Conservation (phyloP, 176 grass and related monocot species). For the Aegilops sharonensis region DNA sequence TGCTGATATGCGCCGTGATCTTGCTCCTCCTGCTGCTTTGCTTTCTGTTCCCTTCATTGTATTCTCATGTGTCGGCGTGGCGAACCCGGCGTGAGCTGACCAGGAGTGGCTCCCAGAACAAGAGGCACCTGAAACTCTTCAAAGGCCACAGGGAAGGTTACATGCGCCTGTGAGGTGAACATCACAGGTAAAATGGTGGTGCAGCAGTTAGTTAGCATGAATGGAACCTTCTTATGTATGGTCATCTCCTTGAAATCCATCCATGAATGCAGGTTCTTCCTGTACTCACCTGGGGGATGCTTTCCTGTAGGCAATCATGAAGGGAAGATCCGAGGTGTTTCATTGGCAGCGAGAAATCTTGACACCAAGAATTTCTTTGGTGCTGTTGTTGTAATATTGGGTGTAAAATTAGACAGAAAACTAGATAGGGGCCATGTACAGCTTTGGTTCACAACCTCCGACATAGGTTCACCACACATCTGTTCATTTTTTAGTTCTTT, state of each 20-base stretch:
- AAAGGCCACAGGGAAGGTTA: constrained; percentile 65
- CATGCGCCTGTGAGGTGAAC: constrained; percentile 42
- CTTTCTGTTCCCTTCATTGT: constrained; percentile 83
- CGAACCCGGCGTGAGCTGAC: constrained; percentile 45
- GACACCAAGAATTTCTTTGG: neutral
- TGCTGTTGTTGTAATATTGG: constrained; percentile 20
- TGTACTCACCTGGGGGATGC: neutral
- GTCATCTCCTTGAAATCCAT: neutral
- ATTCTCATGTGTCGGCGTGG: constrained; percentile 58
- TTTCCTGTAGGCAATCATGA: neutral
- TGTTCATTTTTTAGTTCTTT: constrained; percentile 29
- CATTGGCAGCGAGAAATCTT: neutral
- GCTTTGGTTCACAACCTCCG: constrained; percentile 6
- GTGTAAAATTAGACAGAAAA: neutral
- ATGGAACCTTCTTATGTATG: neutral
- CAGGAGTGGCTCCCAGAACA: constrained; percentile 66
- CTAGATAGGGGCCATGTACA: constrained; percentile 40
- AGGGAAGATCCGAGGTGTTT: neutral
- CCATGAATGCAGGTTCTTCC: constrained; percentile 5
- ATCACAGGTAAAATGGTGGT: constrained; percentile 14
- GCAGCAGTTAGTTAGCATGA: neutral
- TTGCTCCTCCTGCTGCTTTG: constrained; percentile 69
- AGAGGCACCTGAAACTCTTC: constrained; percentile 47
- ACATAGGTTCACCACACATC: neutral
- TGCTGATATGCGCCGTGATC: constrained; percentile 65